phyloP scores from a whole-genome alignment of 2,329 filamentous ascomycete genomes.

The Nigrospora oryzae region DNA sequence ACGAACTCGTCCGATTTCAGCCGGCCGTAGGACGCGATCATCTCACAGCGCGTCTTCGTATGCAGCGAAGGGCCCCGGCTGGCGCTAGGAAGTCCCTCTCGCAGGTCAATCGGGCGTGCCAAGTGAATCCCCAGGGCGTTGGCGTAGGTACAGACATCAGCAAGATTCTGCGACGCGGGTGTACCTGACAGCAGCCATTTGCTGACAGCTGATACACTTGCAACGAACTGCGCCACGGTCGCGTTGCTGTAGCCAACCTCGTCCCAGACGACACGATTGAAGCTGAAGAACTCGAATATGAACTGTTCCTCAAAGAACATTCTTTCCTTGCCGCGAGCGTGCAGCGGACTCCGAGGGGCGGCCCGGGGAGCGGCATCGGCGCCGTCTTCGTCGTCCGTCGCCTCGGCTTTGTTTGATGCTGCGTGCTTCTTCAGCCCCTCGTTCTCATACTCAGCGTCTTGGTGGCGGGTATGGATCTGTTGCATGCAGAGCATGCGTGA shows the following conservation, averaged over 20 bases:
- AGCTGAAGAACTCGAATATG: constrained; percentile 28
- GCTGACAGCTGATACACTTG: constrained; percentile 17
- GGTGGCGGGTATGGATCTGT: no score
- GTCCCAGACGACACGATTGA: constrained; percentile 29
- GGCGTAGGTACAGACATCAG: constrained; percentile 24
- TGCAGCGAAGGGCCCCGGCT: constrained; percentile 21
- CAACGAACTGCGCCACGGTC: constrained; percentile 22
- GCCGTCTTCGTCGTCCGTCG: background rate
- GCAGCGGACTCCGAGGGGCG: background rate
- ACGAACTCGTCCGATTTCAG: constrained; percentile 24
- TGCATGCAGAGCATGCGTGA: no score
- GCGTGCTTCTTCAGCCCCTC: no score
- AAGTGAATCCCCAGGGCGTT: constrained; percentile 28
- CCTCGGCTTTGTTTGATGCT: no score
- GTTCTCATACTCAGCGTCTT: no score
- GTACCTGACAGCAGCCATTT: constrained; percentile 38
- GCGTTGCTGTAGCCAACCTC: constrained; percentile 32
- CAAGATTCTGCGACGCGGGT: constrained; percentile 25
- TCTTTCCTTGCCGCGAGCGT: background rate
- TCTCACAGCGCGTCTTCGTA: constrained; percentile 22
- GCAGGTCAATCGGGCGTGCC: constrained; percentile 21
- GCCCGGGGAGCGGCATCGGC: background rate
- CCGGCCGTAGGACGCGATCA: constrained; percentile 20
- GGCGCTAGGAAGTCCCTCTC: constrained; percentile 24
- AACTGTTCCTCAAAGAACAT: constrained; percentile 7